phyloP scores from a whole-genome alignment of 2,329 filamentous ascomycete genomes.

The Aspergillus amoenus region DNA sequence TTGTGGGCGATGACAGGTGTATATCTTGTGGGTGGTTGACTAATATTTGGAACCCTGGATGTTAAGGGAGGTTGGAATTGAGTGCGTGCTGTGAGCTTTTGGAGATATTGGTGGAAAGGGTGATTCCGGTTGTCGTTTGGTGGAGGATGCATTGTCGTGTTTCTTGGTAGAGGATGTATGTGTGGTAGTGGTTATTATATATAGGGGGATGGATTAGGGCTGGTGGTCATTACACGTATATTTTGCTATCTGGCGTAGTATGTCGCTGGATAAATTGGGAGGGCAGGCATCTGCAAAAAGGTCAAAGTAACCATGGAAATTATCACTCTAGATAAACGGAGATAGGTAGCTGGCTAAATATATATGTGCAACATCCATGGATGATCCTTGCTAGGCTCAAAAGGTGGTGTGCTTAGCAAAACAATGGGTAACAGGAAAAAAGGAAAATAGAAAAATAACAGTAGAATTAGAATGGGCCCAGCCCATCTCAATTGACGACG shows the following conservation, averaged over 20 bases:
- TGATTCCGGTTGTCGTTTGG: slow-evolving; percentile 21
- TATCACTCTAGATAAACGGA: background rate
- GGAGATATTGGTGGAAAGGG: background rate
- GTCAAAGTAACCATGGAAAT: background rate
- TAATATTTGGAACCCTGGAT: background rate
- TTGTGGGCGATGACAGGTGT: background rate
- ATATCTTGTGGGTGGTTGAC: background rate
- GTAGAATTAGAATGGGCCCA: background rate
- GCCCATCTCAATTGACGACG: background rate
- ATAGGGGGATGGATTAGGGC: background rate
- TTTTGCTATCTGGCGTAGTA: background rate
- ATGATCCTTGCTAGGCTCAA: background rate
- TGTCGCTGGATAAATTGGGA: background rate
- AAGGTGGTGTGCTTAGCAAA: background rate
- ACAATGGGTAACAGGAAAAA: slow-evolving; percentile 6
- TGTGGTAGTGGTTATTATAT: background rate
- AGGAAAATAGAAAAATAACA: background rate
- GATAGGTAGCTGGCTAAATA: background rate
- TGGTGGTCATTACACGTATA: background rate
- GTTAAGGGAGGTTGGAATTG: background rate
- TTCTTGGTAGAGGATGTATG: background rate
- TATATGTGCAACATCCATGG: background rate
- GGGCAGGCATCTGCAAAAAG: background rate
- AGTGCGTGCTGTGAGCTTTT: background rate
- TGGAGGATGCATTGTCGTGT: background rate